Evolutionary conservation across 164 flowering plant genomes (phyloP).

Genomic region (Magnolia changhungtana): DNA sequence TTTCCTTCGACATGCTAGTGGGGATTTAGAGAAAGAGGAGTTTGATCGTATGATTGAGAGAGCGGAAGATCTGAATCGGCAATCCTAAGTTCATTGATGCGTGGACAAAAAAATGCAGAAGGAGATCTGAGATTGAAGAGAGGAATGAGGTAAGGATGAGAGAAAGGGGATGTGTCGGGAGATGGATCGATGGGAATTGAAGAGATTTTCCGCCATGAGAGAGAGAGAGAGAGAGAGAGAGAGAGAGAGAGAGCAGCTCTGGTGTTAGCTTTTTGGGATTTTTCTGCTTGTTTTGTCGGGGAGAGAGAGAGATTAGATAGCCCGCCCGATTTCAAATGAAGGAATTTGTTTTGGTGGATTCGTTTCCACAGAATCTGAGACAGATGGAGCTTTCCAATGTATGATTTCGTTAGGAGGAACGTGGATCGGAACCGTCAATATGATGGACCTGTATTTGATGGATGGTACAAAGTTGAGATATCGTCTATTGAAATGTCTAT

Average conservation of each 20-base stretch:
- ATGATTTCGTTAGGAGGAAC: no score
- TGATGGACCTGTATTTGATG: no score
- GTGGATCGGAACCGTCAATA: no score
- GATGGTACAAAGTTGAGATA: no score
- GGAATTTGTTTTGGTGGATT: background rate
- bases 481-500: no score
- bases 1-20: slow-evolving; percentile 3
- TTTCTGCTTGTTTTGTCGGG: background rate
- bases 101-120: background rate
- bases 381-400: background rate
- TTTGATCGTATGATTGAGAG: background rate
- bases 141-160: background rate
- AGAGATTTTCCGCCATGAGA: background rate
- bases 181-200: background rate
- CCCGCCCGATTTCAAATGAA: slow-evolving; percentile 7
- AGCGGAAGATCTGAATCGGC: background rate
- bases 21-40: background rate
- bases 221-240: background rate
- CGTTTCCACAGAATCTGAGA: background rate
- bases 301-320: background rate
- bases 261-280: background rate
- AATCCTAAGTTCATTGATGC: background rate
- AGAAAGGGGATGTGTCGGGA: background rate
- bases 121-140: background rate
- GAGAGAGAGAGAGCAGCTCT: background rate